Base-by-base conservation (phyloP, 345 rosid genomes). In the Camelina neglecta region DNA sequence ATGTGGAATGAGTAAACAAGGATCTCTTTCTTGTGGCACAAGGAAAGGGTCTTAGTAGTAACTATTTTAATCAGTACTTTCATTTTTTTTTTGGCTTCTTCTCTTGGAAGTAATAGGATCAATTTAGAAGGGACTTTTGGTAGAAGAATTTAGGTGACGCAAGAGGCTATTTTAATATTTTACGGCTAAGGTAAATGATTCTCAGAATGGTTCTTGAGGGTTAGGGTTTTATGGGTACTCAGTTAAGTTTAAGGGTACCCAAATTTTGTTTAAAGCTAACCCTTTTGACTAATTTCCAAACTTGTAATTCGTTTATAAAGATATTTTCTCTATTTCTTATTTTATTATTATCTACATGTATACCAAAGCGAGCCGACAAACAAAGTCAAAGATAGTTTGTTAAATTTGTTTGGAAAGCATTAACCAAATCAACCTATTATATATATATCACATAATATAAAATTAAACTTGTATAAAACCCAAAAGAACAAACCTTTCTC, bases 1-100 rank as follows among this genome's bases (percentile, higher is more conserved):
- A 95, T 88, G 94, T 95, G 99, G 98, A 92, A 88, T 70, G 96
- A 89, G 11, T 94, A 65, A 77, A 63, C 83, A 65, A 4, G 18
- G 64, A 21, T 54, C n/a, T 49, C 64, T 66, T 78, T 57, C 81
- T 66, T 72, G 77, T 12, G 13, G 1, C 58, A 12, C 59, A 72
- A 51, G 68, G 58, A 56, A 70, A 50, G 13, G 73, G 63, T 78
- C 47, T 20, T 13, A 20, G 31, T 68, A 31, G 39, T 75, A 41
- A 57, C 60, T 63, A 69, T 26, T 11, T 54, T 8, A 36, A 56
- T 20, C 42, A 8, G 35, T 21, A 48, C 35, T 68, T 45, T 64
- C 36, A 18, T 24, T 11, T 58, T 29, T 29, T 4, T 56, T 24
- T 45, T 29, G 26, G 12, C 35, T 60, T 72, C 67, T 58, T 42